Base-by-base conservation (phyloP, 1,139 yeast species). In the Yamadazyma spencermartinsiae region DNA sequence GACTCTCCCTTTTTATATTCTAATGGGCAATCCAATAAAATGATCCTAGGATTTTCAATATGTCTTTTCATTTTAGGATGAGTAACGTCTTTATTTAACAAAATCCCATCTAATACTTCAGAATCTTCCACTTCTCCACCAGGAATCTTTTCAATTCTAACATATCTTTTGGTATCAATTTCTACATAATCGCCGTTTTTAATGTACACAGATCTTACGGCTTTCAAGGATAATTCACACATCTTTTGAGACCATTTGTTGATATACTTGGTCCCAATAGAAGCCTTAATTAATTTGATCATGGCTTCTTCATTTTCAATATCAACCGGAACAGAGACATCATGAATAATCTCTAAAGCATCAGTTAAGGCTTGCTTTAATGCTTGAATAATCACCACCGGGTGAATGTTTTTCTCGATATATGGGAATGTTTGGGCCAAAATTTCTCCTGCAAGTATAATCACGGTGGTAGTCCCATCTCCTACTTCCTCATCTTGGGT, bases 401-500 rank as follows among this genome's bases (percentile, higher is more conserved):
- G 99, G 63, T 92, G 99, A 52, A 92, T 89, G 58, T 89, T 87
- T 63, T 89, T 88, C 62, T 92, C 98, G 49, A 82, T 79, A 61
- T 89, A 89, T 37, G 96, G 97, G 63, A 86, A 89, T 26, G 96
- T 82, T 64, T 90, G 98, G 2, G 98, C 96, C 49, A 92, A 74
- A 45, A 92, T 88, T 61, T 92, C 99, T 44, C 98, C 99, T 6
- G 98, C 98, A 49, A 90, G 71, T 41, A 86, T 86, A 55, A 92
- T 90, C 40, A 92, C 98, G 8, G 96, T 85, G 26, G 98, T 92
- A 44, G 98, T 92, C 46, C 98, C 98, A 61, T 92, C 98, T 38
- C 98, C 98, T 45, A 92, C 98, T 68, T 94, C 98, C 65, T 94
- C 99, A 60, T 94, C 99, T 68, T 92, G 98, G 7, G 98, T 90